Conservation (phyloP, 164 flowering plant genomes). For the Magnolia sinica region DNA sequence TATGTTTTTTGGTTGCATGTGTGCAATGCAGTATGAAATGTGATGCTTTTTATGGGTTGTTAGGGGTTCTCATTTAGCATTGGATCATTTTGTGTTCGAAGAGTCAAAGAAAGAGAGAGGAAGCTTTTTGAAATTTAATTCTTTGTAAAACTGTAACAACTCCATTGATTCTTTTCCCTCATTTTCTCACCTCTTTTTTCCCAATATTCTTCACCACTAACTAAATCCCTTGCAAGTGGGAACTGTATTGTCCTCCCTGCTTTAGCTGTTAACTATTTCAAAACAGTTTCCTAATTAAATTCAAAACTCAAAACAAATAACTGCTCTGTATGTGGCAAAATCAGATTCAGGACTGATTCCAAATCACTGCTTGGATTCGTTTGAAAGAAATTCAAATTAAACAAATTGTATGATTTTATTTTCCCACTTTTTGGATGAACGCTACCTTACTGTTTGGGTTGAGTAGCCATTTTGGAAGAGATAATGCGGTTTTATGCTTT, state of each 20-base stretch:
- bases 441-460: not conserved
- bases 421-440: not conserved
- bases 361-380: too few relatives aligned
- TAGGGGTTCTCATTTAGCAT: too few relatives aligned
- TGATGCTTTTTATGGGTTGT: too few relatives aligned
- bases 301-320: not conserved
- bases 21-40: too few relatives aligned
- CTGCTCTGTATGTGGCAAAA: not conserved
- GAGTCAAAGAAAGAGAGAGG: too few relatives aligned
- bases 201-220: not conserved
- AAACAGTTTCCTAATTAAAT: not conserved
- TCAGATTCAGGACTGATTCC: too few relatives aligned
- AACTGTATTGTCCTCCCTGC: not conserved
- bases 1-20: too few relatives aligned
- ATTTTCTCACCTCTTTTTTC: not conserved
- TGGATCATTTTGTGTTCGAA: too few relatives aligned
- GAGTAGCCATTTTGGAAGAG: not conserved
- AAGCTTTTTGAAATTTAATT: not conserved
- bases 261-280: not conserved
- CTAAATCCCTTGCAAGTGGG: not conserved
- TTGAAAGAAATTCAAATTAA: not conserved
- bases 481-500: not conserved
- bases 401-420: not conserved
- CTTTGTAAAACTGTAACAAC: not conserved
- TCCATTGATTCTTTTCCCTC: not conserved